Percentiles rank a stretch among this genome's conserved stretches.
Conservation (phyloP, 2,329 filamentous ascomycete genomes). For the Colletotrichum cereale region DNA sequence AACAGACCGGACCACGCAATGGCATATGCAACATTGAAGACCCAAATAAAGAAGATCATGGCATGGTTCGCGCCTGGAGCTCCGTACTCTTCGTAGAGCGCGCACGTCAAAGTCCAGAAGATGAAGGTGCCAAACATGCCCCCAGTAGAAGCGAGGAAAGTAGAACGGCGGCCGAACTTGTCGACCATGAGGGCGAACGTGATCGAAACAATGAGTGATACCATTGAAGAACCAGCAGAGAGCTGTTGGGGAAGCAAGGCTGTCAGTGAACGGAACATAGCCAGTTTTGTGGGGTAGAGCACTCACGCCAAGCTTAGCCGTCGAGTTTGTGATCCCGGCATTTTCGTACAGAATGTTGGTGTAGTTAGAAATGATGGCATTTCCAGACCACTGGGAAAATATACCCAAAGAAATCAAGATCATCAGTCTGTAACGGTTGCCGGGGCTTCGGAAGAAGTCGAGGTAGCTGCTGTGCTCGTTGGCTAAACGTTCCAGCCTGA, state of each 20-base stretch:
- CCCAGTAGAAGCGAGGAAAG: slow-evolving; percentile 63
- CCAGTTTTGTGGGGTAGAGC: no score
- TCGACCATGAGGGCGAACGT: slow-evolving; percentile 63
- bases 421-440: slow-evolving; percentile 73
- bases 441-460: slow-evolving; percentile 71
- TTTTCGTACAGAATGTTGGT: slow-evolving; percentile 71
- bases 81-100: slow-evolving; percentile 61
- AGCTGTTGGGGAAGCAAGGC: background rate
- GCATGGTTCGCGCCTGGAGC: slow-evolving; percentile 61
- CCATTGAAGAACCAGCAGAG: slow-evolving; percentile 67
- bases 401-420: slow-evolving; percentile 73
- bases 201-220: slow-evolving; percentile 69
- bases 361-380: slow-evolving; percentile 76
- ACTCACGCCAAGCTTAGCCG: slow-evolving; percentile 64
- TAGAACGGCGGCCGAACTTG: slow-evolving; percentile 62
- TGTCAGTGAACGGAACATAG: background rate
- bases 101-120: slow-evolving; percentile 65
- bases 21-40: slow-evolving; percentile 70
- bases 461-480: slow-evolving; percentile 65
- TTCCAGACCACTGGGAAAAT: slow-evolving; percentile 77
- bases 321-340: slow-evolving; percentile 69
- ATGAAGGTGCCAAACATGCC: slow-evolving; percentile 62
- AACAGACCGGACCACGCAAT: slow-evolving; percentile 70
- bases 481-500: slow-evolving; percentile 58
- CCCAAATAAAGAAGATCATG: slow-evolving; percentile 69